Percentiles rank a stretch among this genome's conserved stretches.
Conservation (phyloP, 305 asterid species). For the Andrographis paniculata region DNA sequence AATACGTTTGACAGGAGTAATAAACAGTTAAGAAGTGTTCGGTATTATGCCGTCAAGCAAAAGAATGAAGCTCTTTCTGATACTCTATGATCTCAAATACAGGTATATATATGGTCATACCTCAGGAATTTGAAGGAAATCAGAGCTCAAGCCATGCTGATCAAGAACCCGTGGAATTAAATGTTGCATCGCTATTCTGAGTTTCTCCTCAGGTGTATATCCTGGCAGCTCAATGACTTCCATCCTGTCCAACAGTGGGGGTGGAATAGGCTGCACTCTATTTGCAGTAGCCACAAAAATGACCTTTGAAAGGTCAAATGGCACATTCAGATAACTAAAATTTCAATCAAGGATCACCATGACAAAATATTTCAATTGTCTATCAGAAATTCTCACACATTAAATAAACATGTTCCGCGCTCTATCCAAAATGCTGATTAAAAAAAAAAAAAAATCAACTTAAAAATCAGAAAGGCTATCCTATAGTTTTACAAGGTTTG, state of each 20-base stretch:
- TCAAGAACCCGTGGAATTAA: conserved; percentile 94
- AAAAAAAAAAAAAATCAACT: no score
- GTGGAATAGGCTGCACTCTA: conserved; percentile 91
- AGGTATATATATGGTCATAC: conserved; percentile 23
- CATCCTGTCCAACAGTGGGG: conserved; percentile 94
- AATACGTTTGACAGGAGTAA: conserved; percentile 9
- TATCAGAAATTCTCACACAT: conserved; percentile 10
- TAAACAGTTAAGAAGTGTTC: conserved; percentile 5
- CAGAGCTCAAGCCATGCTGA: conserved; percentile 88
- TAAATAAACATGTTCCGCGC: neutral
- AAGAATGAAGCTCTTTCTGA: conserved; percentile 1
- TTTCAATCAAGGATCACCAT: conserved; percentile 50
- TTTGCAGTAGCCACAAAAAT: conserved; percentile 99
- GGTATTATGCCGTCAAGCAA: conserved; percentile 12
- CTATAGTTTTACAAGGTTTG: no score
- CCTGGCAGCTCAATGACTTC: conserved; percentile 99
- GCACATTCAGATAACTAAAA: conserved; percentile 88
- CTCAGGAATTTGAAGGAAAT: conserved; percentile 97
- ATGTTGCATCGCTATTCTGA: conserved; percentile 83
- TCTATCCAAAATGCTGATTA: no score
- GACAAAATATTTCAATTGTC: conserved; percentile 6
- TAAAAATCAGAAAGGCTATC: no score
- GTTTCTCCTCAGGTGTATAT: conserved; percentile 97
- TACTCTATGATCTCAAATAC: no score
- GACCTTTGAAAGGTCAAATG: conserved; percentile 95